Conservation (phyloP, 805 yeast genomes). For the Zygosaccharomyces lentus region DNA sequence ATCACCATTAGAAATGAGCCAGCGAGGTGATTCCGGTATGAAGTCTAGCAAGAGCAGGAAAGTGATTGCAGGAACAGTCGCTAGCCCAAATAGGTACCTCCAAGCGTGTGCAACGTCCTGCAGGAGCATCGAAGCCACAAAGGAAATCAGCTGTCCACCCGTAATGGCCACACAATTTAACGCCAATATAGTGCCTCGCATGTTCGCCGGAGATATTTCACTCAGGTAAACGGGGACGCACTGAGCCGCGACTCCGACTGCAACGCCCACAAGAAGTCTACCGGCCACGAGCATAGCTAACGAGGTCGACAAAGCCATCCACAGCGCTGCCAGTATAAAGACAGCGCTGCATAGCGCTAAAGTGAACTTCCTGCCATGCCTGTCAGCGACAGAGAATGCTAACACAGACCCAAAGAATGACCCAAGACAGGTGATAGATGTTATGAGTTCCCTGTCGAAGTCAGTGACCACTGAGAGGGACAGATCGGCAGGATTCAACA, state of each 20-base stretch:
- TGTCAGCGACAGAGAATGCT: constrained; percentile 50
- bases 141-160: constrained; percentile 48
- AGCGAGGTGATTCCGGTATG: constrained; percentile 52
- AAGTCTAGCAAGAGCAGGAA: constrained; percentile 37
- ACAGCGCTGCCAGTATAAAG: constrained; percentile 46
- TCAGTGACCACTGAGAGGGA: constrained; percentile 33
- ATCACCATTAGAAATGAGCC: constrained; percentile 36
- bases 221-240: constrained; percentile 57
- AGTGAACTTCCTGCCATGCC: constrained; percentile 41
- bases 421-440: constrained; percentile 48
- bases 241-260: constrained; percentile 69
- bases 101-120: constrained; percentile 29
- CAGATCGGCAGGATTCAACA: constrained; percentile 40
- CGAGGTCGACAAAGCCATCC: constrained; percentile 41
- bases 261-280: constrained; percentile 62
- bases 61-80: constrained; percentile 42
- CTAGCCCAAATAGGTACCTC: constrained; percentile 39
- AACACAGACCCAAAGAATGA: constrained; percentile 50
- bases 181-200: constrained; percentile 39
- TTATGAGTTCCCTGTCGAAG: constrained; percentile 40
- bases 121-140: constrained; percentile 37
- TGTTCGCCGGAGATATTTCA: constrained; percentile 44
- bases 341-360: constrained; percentile 43
- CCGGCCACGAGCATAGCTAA: constrained; percentile 48
- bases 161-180: constrained; percentile 44